Base-by-base conservation (phyloP, 2,329 filamentous ascomycete species). In the Phaeophleospora eucalypticola region DNA sequence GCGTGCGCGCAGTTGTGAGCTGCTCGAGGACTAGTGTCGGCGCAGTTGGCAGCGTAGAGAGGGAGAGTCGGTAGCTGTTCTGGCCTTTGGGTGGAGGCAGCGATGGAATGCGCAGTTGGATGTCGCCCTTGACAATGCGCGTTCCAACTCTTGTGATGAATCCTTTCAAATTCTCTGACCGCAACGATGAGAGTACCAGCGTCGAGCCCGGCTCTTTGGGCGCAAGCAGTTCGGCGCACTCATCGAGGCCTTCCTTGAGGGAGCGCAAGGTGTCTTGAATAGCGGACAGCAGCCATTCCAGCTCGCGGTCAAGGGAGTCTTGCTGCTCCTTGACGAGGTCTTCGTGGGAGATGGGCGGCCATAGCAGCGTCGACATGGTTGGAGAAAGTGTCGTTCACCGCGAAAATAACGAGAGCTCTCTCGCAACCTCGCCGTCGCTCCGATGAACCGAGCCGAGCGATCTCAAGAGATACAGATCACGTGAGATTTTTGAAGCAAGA, bases 141-240 rank as follows among this genome's bases (percentile, higher is more conserved):
- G 88, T 88, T 33, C 93, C 93, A 29, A 95, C 82, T 44, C 93
- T 82, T 1, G 91, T 97, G 50, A 97, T 81, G 59, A 89, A 87
- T 15, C 93, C 93, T 68, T 98, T 98, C 53, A 97, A 83, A 57
- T 80, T 82, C 71, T 98, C 93, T 45, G 88, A 91, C 46, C 90
- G 81, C 46, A 86, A 79, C 12, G 90, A 94, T 52, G 87, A 93
- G 56, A 98, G 78, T 21, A 93, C 90, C 20, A 98, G 80, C 1
- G 91, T 98, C 59, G 84, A 90, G 7, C 89, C 89, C 1, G 85
- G 83, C 63, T 95, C 89, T 53, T 84, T 79, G 1, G 91, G 89
- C 6, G 89, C 86, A 21, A 98, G 81, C 18, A 97, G 79, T 15
- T 85, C 82, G 58, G 89, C 88, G 70, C 90, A 96, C 69, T 96